These are phyloP conservation scores for Abortiporus biennis DNA, from an alignment of 1,284 basidiomycete genomes.

Conservation along the genomic window DNA sequence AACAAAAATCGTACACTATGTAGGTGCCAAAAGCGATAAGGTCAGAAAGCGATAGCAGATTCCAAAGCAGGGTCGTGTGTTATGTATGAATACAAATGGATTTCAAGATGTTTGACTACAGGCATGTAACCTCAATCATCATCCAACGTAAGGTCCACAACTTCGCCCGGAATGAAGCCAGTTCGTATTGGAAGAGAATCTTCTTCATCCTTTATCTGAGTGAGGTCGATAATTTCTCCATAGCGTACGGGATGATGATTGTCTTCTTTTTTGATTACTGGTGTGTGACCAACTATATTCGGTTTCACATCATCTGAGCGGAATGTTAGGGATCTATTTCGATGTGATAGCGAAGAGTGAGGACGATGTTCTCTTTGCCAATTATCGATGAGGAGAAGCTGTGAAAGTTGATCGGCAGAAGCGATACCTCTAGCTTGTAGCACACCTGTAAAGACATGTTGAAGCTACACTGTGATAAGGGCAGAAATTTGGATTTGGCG, in stretches of 20 bases:
- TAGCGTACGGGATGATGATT: neutral
- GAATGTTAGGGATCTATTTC: neutral
- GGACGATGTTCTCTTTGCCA: neutral
- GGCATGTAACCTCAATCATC: too few species aligned
- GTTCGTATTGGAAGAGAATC: neutral
- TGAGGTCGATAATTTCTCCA: constrained; percentile 2
- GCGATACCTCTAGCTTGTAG: constrained; percentile 7
- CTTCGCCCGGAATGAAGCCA: neutral
- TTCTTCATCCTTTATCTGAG: constrained; percentile 1
- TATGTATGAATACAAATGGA: too few species aligned
- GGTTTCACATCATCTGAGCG: neutral
- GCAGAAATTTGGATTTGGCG: neutral
- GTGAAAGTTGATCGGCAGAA: neutral
- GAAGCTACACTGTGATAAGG: neutral
- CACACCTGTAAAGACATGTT: constrained; percentile 1
- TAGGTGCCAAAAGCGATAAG: too few species aligned
- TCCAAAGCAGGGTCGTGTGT: too few species aligned
- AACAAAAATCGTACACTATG: too few species aligned
- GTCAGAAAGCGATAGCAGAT: too few species aligned
- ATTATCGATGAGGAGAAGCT: neutral
- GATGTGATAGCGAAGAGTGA: neutral
- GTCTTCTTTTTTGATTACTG: neutral
- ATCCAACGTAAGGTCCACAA: constrained; percentile 6
- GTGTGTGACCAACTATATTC: neutral
- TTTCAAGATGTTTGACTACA: too few species aligned